These are phyloP conservation scores for Diutina sp. DNA, from an alignment of 1,139 yeast genomes.

Conservation along the genomic window DNA sequence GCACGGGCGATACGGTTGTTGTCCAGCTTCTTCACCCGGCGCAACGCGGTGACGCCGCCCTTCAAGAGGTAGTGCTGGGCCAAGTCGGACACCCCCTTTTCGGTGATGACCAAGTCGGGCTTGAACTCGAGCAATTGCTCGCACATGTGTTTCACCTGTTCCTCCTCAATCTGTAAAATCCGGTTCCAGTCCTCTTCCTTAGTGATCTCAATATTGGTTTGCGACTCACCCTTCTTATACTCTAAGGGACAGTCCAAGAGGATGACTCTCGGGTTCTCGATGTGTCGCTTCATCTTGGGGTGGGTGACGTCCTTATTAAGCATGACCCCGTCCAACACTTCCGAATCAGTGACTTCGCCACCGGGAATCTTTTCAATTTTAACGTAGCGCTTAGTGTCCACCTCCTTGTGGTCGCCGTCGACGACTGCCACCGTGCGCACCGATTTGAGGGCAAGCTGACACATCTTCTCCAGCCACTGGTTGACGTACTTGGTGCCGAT, in stretches of 20 bases:
- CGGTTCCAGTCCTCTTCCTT: constrained; percentile 96
- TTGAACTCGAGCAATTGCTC: constrained; percentile 74
- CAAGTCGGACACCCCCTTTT: constrained; percentile 95
- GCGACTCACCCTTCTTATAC: constrained; percentile 98
- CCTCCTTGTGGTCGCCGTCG: constrained; percentile 64
- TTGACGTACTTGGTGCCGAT: constrained; percentile 93
- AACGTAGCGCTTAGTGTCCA: constrained; percentile 86
- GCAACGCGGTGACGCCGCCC: constrained; percentile 84
- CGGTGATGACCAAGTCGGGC: constrained; percentile 93
- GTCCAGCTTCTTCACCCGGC: constrained; percentile 94
- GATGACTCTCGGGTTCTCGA: constrained; percentile 80
- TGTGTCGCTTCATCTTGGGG: constrained; percentile 88
- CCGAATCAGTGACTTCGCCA: constrained; percentile 85
- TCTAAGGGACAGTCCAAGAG: constrained; percentile 94
- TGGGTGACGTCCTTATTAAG: constrained; percentile 95
- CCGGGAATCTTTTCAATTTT: constrained; percentile 96
- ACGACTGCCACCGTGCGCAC: constrained; percentile 71
- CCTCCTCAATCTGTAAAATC: constrained; percentile 93
- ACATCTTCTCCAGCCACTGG: constrained; percentile 89
- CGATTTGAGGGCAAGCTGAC: constrained; percentile 75
- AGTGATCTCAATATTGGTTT: constrained; percentile 93
- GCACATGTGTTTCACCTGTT: constrained; percentile 82
- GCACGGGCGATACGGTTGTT: constrained; percentile 96
- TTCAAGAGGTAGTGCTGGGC: constrained; percentile 94
- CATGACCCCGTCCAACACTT: constrained; percentile 82